phyloP scores from a whole-genome alignment of 2,329 filamentous ascomycete species.

The Penicillium frequentans region DNA sequence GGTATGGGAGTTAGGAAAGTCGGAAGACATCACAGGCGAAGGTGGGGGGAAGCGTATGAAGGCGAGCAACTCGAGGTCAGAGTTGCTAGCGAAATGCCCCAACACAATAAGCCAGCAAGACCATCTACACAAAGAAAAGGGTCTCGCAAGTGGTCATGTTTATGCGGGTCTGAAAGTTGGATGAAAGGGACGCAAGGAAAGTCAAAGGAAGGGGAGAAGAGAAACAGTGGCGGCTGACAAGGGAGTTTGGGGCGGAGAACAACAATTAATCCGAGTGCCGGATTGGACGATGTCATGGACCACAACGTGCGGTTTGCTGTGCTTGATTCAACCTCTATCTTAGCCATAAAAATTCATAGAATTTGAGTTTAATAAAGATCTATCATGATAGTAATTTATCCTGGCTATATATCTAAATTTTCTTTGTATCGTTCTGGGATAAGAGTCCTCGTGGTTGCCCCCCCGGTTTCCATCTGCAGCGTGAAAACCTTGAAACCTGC shows the following conservation, averaged over 20 bases:
- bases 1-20: slow-evolving; percentile 3
- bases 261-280: slow-evolving; percentile 24
- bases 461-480: neutral
- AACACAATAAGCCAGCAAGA: slow-evolving; percentile 25
- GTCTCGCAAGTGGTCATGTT: neutral
- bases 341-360: neutral
- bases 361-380: neutral
- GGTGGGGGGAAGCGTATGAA: slow-evolving; percentile 12
- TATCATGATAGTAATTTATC: neutral
- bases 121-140: slow-evolving; percentile 18
- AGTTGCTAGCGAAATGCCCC: slow-evolving; percentile 18
- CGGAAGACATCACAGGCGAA: slow-evolving; percentile 16
- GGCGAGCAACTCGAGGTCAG: slow-evolving; percentile 2
- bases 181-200: slow-evolving; percentile 19
- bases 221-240: slow-evolving; percentile 32
- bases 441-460: neutral
- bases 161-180: neutral
- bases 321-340: neutral
- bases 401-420: neutral
- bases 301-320: slow-evolving; percentile 4
- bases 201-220: slow-evolving; percentile 19
- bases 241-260: slow-evolving; percentile 30
- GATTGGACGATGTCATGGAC: slow-evolving; percentile 12
- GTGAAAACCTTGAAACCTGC: slow-evolving; percentile 12
- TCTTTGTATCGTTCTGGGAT: neutral